A percentile compares a stretch with the other conserved stretches of the same genome.
These are phyloP conservation scores for Moesziomyces aphidis DNA, from an alignment of 1,284 basidiomycete species.

Conservation along the genomic window DNA sequence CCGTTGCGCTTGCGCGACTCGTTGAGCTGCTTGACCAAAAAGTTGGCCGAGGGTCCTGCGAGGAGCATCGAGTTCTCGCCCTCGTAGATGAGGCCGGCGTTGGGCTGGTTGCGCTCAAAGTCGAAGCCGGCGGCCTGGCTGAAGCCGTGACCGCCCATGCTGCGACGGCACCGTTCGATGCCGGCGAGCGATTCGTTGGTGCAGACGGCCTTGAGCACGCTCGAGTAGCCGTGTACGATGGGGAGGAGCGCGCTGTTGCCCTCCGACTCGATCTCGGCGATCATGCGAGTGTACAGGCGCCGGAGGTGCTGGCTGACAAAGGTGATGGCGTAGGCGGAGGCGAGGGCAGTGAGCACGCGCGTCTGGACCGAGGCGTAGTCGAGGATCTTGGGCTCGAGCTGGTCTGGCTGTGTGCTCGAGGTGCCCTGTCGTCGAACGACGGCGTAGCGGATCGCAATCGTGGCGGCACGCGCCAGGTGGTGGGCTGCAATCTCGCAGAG, in stretches of 20 bases:
- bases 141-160: slow-evolving; percentile 59
- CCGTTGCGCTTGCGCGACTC: slow-evolving; percentile 26
- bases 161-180: slow-evolving; percentile 49
- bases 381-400: slow-evolving; percentile 55
- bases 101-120: slow-evolving; percentile 57
- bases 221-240: slow-evolving; percentile 57
- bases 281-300: slow-evolving; percentile 49
- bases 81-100: slow-evolving; percentile 58
- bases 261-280: slow-evolving; percentile 31
- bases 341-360: slow-evolving; percentile 53
- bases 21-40: slow-evolving; percentile 53
- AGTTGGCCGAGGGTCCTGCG: slow-evolving; percentile 53
- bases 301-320: slow-evolving; percentile 51
- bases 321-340: slow-evolving; percentile 52
- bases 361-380: slow-evolving; percentile 53
- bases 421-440: slow-evolving; percentile 54
- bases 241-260: slow-evolving; percentile 43
- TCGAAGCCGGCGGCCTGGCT: slow-evolving; percentile 52
- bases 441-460: slow-evolving; percentile 54
- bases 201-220: slow-evolving; percentile 54
- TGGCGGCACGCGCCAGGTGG: slow-evolving; percentile 48
- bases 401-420: slow-evolving; percentile 24
- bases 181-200: slow-evolving; percentile 52
- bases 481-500: slow-evolving; percentile 57
- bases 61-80: slow-evolving; percentile 60